These are phyloP conservation scores for Phytophthora hybrid DNA, from an alignment of 352 stramenopile genomes.

Conservation along the genomic window DNA sequence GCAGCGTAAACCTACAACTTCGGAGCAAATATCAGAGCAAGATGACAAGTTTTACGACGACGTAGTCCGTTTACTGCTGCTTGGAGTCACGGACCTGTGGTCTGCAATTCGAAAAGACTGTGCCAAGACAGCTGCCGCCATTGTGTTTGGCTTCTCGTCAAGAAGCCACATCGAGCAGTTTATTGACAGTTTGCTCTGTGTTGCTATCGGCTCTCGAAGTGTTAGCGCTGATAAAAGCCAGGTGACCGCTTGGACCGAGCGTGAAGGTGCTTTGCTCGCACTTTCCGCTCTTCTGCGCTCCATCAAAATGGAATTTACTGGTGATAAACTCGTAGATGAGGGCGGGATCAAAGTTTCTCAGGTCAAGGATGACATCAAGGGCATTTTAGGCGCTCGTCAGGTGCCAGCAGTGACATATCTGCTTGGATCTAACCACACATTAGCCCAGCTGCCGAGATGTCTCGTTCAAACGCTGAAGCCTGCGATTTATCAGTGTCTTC, in stretches of 20 bases:
- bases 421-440: constrained; percentile 33
- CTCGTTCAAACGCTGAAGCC: constrained; percentile 57
- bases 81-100: constrained; percentile 74
- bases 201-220: constrained; percentile 37
- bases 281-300: constrained; percentile 46
- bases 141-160: constrained; percentile 44
- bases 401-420: constrained; percentile 29
- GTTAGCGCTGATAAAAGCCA: constrained; percentile 37
- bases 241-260: constrained; percentile 49
- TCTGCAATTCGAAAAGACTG: constrained; percentile 74
- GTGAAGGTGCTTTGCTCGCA: constrained; percentile 58
- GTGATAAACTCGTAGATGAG: constrained; percentile 10
- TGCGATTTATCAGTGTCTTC: constrained; percentile 61
- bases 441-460: constrained; percentile 35
- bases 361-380: constrained; percentile 44
- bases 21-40: constrained; percentile 7
- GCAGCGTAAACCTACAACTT: neutral
- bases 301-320: constrained; percentile 31
- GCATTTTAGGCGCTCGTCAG: constrained; percentile 19
- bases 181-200: constrained; percentile 51
- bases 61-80: constrained; percentile 43
- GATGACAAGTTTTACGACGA: constrained; percentile 37
- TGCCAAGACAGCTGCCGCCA: constrained; percentile 24
- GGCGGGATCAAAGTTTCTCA: constrained; percentile 24
- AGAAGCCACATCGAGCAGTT: constrained; percentile 48